Evolutionary conservation across 1,284 basidiomycete species (phyloP), one percentile per base, ranked within the genome.

Genomic region (Ceratorhiza oryzae-sativae): DNA sequence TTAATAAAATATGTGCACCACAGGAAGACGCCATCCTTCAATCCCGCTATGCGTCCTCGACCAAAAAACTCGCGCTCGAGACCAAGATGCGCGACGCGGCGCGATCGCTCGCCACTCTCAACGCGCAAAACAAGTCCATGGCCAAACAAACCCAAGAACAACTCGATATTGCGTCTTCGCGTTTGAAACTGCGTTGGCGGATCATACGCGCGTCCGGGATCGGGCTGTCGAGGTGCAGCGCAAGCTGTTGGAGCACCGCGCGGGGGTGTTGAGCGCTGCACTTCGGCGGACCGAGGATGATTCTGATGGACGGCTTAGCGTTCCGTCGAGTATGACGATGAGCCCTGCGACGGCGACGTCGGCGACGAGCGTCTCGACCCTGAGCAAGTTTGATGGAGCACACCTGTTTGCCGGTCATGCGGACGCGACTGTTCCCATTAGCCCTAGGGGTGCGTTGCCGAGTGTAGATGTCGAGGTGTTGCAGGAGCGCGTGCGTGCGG

Each of bases 11-110:
- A 39, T 55, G 62, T 27, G 39, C 70, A 42, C 32, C 20, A 51
- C 76, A 93, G 91, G 91, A 93, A 79, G 82, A 91, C 75, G 86
- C 88, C 79, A 80, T 88, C 48, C 84, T 93, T 41, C 81, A 84
- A 34, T 85, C 89, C 10, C 85, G 90, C 36, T 80, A 88, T 18
- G 83, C 81, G 45, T 88, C 89, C 10, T 83, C 87, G 79, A 82
- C 84, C 73, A 91, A 87, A 80, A 93, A 91, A 79, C 84, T 93
- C 70, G 82, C 84, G 2, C 84, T 90, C 32, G 91, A 93, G 78
- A 90, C 86, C 62, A 93, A 91, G 79, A 92, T 93, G 59, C 90
- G 92, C 23, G 91, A 93, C 73, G 91, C 91, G 1, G 90, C 91
- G 0, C 75, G 87, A 78, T 85, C 92, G 56, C 90, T 91, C 76